A percentile compares a stretch with the other conserved stretches of the same genome.
Conservation (phyloP, 1,139 yeast species). For the Debaryomyces udenii region DNA sequence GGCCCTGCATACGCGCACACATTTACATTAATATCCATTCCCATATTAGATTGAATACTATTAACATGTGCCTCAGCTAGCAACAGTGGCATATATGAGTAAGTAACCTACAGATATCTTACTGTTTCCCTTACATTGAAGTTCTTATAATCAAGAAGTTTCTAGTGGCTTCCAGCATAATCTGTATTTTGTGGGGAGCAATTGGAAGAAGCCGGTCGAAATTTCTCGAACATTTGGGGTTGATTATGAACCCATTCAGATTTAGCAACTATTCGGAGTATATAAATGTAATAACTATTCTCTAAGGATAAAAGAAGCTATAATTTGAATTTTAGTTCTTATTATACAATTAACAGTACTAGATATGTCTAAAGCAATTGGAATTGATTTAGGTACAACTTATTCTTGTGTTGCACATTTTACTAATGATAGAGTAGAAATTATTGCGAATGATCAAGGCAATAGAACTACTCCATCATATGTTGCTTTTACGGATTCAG, state of each 20-base stretch:
- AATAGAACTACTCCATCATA: constrained; percentile 72
- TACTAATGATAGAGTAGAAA: constrained; percentile 69
- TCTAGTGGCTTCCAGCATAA: not conserved
- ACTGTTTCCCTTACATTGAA: no score
- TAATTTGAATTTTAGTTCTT: no score
- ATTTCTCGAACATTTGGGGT: constrained; percentile 9
- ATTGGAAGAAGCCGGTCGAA: constrained; percentile 8
- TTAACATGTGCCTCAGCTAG: no score
- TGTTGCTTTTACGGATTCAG: constrained; percentile 69
- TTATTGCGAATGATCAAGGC: constrained; percentile 72
- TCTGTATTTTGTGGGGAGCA: not conserved
- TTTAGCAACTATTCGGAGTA: constrained; percentile 10
- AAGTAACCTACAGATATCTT: no score
- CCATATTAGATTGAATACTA: no score
- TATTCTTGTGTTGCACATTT: constrained; percentile 80
- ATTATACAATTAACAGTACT: not conserved
- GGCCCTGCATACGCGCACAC: no score
- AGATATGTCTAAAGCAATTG: constrained; percentile 67
- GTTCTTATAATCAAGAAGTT: not conserved
- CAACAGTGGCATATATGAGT: no score
- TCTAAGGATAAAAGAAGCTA: not conserved
- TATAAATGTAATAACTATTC: no score
- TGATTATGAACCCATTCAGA: constrained; percentile 11
- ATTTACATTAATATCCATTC: no score
- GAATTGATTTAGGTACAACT: constrained; percentile 82